Evolutionary conservation across 768 basidiomycete species (phyloP), one percentile per base, ranked within the genome.

Genomic region (Mrakia hoshinonis): DNA sequence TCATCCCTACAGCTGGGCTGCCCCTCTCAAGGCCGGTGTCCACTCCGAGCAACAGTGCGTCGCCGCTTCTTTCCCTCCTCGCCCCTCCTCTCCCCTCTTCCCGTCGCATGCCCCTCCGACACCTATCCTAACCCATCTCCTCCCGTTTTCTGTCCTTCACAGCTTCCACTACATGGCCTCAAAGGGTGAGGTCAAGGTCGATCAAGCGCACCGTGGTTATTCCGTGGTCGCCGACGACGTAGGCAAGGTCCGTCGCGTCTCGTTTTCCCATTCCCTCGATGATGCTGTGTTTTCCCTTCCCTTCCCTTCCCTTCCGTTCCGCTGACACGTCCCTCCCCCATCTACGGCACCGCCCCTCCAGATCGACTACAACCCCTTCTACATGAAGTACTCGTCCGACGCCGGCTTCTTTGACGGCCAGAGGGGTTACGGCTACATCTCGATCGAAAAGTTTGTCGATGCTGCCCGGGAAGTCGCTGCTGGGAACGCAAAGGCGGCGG

Each of bases 371-470:
- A 67, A 66, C 63, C 70, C 70, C 5, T 80, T 79, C 77, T 80
- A 80, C 81, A 94, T 95, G 89, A 95, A 94, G 77, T 95, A 95
- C 80, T 89, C 91, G 0, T 31, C 54, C 5, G 91, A 90, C 67
- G 90, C 85, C 69, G 93, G 92, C 7, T 89, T 91, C 80, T 95
- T 96, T 77, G 93, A 95, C 77, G 93, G 93, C 36, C 93, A 94
- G 81, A 85, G 88, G 69, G 92, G 92, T 20, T 96, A 96, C 79
- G 93, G 73, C 87, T 82, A 95, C 78, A 82, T 94, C 76, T 92
- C 90, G 22, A 90, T 94, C 75, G 92, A 92, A 80, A 93, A 90
- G 80, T 94, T 94, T 80, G 82, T 95, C 78, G 91, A 91, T 77
- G 90, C 89, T 22, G 86, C 88, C 52, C 85, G 87, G 65, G 84